Evolutionary conservation across 768 basidiomycete species (phyloP), one percentile per base, ranked within the genome.

Genomic region (Boletellus sp.): DNA sequence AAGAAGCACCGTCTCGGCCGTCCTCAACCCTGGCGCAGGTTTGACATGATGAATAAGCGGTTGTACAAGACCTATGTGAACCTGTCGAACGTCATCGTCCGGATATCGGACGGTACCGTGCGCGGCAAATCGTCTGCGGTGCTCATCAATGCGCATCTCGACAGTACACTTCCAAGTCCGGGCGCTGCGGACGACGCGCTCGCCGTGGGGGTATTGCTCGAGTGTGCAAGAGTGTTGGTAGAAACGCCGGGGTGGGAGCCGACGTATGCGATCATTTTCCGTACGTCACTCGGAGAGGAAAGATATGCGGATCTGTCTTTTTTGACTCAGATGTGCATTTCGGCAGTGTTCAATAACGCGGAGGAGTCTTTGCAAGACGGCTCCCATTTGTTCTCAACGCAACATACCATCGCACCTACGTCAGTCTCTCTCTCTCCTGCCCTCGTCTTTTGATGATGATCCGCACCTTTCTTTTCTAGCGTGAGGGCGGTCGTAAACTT

Each of bases 341-440:
- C 35, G 34, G 38, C 53, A 94, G 91, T 98, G 53, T 96, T 95
- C 73, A 97, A 97, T 57, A 79, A 95, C 53, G 95, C 87, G 11
- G 94, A 98, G 68, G 94, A 98, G 64, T 91, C 87, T 1, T 71
- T 98, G 26, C 95, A 97, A 67, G 95, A 97, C 62, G 94, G 87
- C 0, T 94, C 91, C 0, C 94, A 98, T 69, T 74, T 96, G 4
- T 98, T 86, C 67, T 85, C 93, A 6, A 96, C 93, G 1, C 92
- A 95, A 60, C 92, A 96, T 64, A 82, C 81, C 15, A 75, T 75
- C 51, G 84, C 81, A 24, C 64, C 76, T 10, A 88, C 84, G 89
- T 88, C 48, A 59, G 85, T 73, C 31, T 22, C 16, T 42, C 26
- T 38, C 23, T 32, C 6, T 45, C 13, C 2, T 35, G 41, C n/a